phyloP scores from a whole-genome alignment of 495 filamentous ascomycete genomes.

The Trichoderma virens region DNA sequence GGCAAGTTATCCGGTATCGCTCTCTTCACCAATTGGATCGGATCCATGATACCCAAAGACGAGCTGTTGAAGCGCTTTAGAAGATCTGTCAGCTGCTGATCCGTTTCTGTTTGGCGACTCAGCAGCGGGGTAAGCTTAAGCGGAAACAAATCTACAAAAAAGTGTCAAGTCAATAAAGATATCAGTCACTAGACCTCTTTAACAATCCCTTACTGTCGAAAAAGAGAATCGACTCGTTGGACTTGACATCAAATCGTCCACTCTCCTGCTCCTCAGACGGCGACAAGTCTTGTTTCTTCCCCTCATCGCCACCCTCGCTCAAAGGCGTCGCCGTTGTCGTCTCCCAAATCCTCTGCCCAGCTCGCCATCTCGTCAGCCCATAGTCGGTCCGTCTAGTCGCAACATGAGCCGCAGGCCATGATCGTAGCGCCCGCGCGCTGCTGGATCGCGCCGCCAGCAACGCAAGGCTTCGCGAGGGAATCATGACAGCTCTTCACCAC shows the following conservation, averaged over 20 bases:
- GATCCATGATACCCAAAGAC: conserved; percentile 52
- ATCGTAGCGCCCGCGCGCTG: not conserved
- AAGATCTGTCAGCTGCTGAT: conserved; percentile 49
- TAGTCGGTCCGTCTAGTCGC: conserved; percentile 16
- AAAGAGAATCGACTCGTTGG: conserved; percentile 77
- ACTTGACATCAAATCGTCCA: conserved; percentile 66
- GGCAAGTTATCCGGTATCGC: conserved; percentile 51
- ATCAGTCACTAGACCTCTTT: not conserved
- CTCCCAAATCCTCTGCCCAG: conserved; percentile 22
- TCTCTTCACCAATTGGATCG: conserved; percentile 51
- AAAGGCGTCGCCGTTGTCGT: conserved; percentile 37
- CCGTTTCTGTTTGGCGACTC: conserved; percentile 46
- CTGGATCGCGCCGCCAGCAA: conserved; percentile 6
- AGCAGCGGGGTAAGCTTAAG: conserved; percentile 63
- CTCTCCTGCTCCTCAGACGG: conserved; percentile 30
- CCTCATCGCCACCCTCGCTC: not conserved
- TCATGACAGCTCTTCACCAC: conserved; percentile 1
- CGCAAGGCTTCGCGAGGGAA: conserved; percentile 6
- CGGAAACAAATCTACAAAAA: conserved; percentile 69
- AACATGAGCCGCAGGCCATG: conserved; percentile 6
- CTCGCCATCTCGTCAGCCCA: conserved; percentile 1
- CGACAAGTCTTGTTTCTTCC: not conserved
- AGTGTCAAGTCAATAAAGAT: not conserved
- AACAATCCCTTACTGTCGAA: conserved; percentile 62
- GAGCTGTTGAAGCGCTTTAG: conserved; percentile 57